These are phyloP conservation scores for Colletotrichum cuscutae DNA, from an alignment of 2,329 filamentous ascomycete genomes.

Conservation along the genomic window DNA sequence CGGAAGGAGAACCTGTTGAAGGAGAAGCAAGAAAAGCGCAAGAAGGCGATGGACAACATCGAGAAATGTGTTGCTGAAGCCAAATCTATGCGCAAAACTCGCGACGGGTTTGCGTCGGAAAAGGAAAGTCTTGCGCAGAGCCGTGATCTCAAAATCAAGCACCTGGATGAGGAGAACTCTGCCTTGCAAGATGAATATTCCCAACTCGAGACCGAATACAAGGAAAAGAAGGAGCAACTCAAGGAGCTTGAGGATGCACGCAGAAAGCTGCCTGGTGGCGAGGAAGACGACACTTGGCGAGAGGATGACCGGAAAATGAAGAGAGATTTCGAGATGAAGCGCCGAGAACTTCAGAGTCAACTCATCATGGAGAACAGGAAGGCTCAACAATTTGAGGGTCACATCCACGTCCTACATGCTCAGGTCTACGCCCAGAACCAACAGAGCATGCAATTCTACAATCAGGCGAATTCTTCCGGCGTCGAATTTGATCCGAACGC, in stretches of 20 bases:
- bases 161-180: constrained; percentile 65
- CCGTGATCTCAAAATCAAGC: constrained; percentile 61
- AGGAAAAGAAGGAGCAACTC: constrained; percentile 67
- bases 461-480: constrained; percentile 54
- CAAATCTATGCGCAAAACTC: constrained; percentile 66
- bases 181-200: constrained; percentile 72
- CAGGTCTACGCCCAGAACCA: constrained; percentile 58
- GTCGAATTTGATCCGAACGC: constrained; percentile 59
- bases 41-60: constrained; percentile 77
- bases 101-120: constrained; percentile 64
- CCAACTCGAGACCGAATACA: constrained; percentile 77
- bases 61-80: constrained; percentile 74
- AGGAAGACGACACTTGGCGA: constrained; percentile 68
- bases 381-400: constrained; percentile 57
- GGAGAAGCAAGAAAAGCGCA: constrained; percentile 74
- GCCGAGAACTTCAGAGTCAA: constrained; percentile 63
- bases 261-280: constrained; percentile 70
- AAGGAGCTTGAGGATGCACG: constrained; percentile 79
- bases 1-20: constrained; percentile 80
- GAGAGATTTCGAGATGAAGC: constrained; percentile 64
- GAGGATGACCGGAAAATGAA: constrained; percentile 63
- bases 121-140: constrained; percentile 61
- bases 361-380: constrained; percentile 60
- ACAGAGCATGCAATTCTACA: constrained; percentile 55
- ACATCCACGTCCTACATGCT: constrained; percentile 57